Conservation (phyloP, 495 filamentous ascomycete species). For the Penicillium verhagenii region DNA sequence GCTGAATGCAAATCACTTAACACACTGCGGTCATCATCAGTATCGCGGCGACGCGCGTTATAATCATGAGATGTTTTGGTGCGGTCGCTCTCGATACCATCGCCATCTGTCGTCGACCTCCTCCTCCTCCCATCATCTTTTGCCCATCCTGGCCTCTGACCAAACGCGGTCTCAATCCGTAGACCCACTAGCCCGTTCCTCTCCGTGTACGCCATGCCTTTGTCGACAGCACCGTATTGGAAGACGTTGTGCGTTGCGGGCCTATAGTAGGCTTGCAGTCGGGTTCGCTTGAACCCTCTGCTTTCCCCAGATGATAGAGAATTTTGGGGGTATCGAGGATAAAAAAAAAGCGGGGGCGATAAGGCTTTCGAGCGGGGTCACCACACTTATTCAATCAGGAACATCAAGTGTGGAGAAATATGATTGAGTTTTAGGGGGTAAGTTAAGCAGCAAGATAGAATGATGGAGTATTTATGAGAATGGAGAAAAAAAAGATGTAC, state of each 20-base stretch:
- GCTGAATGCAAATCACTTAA: slow-evolving; percentile 45
- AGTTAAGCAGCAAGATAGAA: no score
- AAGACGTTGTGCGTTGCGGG: slow-evolving; percentile 14
- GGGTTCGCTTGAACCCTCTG: slow-evolving; percentile 26
- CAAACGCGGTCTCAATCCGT: slow-evolving; percentile 46
- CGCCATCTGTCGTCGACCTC: slow-evolving; percentile 29
- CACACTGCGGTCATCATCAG: slow-evolving; percentile 48
- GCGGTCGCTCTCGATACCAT: slow-evolving; percentile 47
- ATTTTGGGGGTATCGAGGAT: slow-evolving; percentile 10
- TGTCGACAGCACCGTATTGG: slow-evolving; percentile 19
- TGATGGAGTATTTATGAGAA: background rate
- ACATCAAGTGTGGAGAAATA: background rate
- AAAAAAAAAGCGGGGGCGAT: slow-evolving; percentile 26
- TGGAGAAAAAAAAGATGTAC: background rate
- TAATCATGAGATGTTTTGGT: slow-evolving; percentile 43
- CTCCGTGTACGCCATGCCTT: slow-evolving; percentile 44
- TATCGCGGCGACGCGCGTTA: slow-evolving; percentile 41
- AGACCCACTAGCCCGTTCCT: slow-evolving; percentile 38
- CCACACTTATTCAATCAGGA: background rate
- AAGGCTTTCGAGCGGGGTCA: slow-evolving; percentile 20
- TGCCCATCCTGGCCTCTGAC: slow-evolving; percentile 28
- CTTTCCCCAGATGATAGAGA: slow-evolving; percentile 4
- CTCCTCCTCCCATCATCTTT: slow-evolving; percentile 26
- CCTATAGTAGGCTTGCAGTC: slow-evolving; percentile 23
- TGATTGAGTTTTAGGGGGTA: background rate